phyloP scores from a whole-genome alignment of 2,329 filamentous ascomycete genomes.

The Fusarium zealandicum region DNA sequence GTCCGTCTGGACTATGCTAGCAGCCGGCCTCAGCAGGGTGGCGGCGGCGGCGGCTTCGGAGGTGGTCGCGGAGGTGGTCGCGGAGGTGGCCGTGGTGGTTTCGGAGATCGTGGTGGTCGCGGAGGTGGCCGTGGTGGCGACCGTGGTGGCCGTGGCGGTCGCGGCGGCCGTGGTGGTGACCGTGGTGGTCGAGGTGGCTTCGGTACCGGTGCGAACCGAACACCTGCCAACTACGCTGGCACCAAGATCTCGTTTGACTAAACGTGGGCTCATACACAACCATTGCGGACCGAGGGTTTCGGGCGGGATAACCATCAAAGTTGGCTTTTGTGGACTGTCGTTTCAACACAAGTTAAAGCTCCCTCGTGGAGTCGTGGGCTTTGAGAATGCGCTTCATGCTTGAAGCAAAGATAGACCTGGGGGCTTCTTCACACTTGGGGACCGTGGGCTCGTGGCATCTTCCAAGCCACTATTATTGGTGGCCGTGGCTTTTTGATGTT shows the following conservation, averaged over 20 bases:
- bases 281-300: conserved; percentile 53
- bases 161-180: conserved; percentile 44
- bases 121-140: conserved; percentile 54
- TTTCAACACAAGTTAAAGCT: conserved; percentile 54
- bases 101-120: conserved; percentile 56
- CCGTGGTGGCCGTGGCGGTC: conserved; percentile 54
- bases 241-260: conserved; percentile 77
- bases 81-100: conserved; percentile 55
- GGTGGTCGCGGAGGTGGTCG: conserved; percentile 53
- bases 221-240: conserved; percentile 60
- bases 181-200: conserved; percentile 22
- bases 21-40: conserved; percentile 67
- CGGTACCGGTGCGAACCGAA: conserved; percentile 32
- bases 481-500: conserved; percentile 46
- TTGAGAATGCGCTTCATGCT: conserved; percentile 57
- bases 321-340: conserved; percentile 63
- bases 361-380: conserved; percentile 56
- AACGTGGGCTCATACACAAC: conserved; percentile 45
- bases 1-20: conserved; percentile 85
- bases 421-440: conserved; percentile 53
- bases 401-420: conserved; percentile 61
- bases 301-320: conserved; percentile 51
- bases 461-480: conserved; percentile 24
- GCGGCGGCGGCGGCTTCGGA: conserved; percentile 59
- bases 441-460: conserved; percentile 51